These are phyloP conservation scores for Trametes hirsuta DNA, from an alignment of 1,284 basidiomycete species.

Conservation along the genomic window DNA sequence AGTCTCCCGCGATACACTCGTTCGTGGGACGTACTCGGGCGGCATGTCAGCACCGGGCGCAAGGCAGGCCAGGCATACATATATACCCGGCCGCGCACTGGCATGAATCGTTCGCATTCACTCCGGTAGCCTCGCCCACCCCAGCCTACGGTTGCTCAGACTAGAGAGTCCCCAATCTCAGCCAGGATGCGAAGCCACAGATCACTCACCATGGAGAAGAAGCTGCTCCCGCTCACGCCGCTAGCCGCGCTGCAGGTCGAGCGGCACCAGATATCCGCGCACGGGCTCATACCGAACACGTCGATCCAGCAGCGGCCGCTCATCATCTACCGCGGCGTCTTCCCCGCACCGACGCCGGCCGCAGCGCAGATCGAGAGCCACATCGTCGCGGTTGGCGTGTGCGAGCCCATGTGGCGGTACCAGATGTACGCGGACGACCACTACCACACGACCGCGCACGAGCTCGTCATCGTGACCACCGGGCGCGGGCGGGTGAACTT, in stretches of 20 bases:
- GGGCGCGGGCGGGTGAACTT: conserved; percentile 43
- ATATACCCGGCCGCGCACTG: background rate
- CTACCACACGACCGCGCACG: conserved; percentile 47
- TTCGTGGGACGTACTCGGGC: background rate
- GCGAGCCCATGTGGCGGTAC: conserved; percentile 43
- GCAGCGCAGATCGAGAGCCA: conserved; percentile 35
- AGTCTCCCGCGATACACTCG: conserved; percentile 3
- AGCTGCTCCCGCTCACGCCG: conserved; percentile 24
- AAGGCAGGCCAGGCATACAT: background rate
- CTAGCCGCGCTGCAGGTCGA: conserved; percentile 29
- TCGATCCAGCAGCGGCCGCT: conserved; percentile 31
- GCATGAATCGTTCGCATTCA: background rate
- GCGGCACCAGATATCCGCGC: conserved; percentile 30
- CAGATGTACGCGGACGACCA: conserved; percentile 46
- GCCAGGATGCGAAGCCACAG: background rate
- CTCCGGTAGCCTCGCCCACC: background rate
- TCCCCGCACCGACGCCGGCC: conserved; percentile 23
- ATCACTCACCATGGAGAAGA: conserved; percentile 14
- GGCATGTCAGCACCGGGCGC: background rate
- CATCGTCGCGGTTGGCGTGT: conserved; percentile 38
- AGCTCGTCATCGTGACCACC: conserved; percentile 39
- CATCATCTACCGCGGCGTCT: conserved; percentile 33
- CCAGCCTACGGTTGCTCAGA: background rate
- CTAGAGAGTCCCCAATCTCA: background rate
- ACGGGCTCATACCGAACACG: conserved; percentile 34